Base-by-base conservation (phyloP, 768 basidiomycete species). In the Pleurotus sapidus region DNA sequence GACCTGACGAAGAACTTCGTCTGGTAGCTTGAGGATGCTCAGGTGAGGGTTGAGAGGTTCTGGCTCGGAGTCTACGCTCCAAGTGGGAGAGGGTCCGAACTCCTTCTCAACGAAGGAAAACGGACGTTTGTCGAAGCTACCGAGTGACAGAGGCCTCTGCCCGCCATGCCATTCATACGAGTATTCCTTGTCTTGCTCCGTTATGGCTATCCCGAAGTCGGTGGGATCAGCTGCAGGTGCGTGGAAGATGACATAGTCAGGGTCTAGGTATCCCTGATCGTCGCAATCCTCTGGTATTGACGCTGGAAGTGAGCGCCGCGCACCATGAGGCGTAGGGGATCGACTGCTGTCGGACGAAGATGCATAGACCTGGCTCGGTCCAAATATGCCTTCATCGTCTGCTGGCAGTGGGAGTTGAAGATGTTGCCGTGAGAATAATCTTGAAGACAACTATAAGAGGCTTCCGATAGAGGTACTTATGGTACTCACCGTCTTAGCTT, bases 401-500 rank as follows among this genome's bases (percentile, higher is more conserved):
- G 38, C 18, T 17, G 42, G 42, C 30, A 34, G 8, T 45, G 25
- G n/a, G 7, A 34, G 27, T 30, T 51, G 27, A 18, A 51, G 49
- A 5, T 23, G 25, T 34, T 51, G 49, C 30, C 49, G 25, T 51
- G 49, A 51, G 49, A 51, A 51, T 5, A 51, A 23, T 3, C 49
- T 51, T 48, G 47, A 48, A 24, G 18, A 23, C 5, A 14, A 12
- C 24, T 6, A 27, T 48, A 15, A 20, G 24, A 15, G 23, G 24
- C 15, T 27, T 11, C 47, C 17, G 18, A 7, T 15, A 18, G 7
- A 49, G 18, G 18, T 14, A 45, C 20, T 34, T 46, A 9, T 9
- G 45, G 24, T 15, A 3, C 49, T 51, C 49, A 51, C 49, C 49
- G 23, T 37, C 49, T 51, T 17, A 51, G 30, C 49, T 51, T 51